These are phyloP conservation scores for Kalaharituber pfeilii DNA, from an alignment of 2,329 filamentous ascomycete genomes.

Conservation along the genomic window DNA sequence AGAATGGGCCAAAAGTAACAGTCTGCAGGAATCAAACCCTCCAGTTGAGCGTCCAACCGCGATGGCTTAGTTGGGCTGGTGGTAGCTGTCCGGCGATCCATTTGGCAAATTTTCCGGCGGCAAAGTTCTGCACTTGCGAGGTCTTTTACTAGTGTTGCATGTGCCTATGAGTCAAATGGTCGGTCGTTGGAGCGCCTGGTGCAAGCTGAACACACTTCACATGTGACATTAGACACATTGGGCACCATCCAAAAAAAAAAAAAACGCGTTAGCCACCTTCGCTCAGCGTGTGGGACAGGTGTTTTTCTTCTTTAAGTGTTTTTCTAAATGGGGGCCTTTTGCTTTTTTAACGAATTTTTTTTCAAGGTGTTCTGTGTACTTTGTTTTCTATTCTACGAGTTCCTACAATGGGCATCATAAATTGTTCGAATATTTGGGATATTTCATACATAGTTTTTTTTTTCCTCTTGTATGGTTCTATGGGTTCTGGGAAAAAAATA, in stretches of 20 bases:
- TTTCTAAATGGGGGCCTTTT: background rate
- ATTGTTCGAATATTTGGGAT: constrained; percentile 1
- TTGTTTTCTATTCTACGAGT: background rate
- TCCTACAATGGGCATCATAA: background rate
- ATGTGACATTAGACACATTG: background rate
- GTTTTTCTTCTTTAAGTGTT: background rate
- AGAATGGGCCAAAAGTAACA: constrained; percentile 15
- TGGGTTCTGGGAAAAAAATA: too few relatives aligned
- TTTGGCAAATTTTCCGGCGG: too few relatives aligned
- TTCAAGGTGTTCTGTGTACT: background rate
- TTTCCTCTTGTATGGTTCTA: too few relatives aligned
- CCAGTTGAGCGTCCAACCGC: background rate
- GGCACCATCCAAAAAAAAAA: too few relatives aligned
- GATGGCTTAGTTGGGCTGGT: background rate
- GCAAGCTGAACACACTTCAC: too few relatives aligned
- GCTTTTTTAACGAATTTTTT: background rate
- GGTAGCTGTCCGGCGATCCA: background rate
- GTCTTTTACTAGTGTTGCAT: too few relatives aligned
- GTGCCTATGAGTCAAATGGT: too few relatives aligned
- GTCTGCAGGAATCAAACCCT: background rate
- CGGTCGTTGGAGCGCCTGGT: too few relatives aligned
- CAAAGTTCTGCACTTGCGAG: too few relatives aligned
- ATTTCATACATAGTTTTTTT: background rate
- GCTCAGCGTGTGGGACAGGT: background rate
- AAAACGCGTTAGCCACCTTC: background rate